These are phyloP conservation scores for Eimeria tenella DNA, from an alignment of 169 alveolate species.

Conservation along the genomic window DNA sequence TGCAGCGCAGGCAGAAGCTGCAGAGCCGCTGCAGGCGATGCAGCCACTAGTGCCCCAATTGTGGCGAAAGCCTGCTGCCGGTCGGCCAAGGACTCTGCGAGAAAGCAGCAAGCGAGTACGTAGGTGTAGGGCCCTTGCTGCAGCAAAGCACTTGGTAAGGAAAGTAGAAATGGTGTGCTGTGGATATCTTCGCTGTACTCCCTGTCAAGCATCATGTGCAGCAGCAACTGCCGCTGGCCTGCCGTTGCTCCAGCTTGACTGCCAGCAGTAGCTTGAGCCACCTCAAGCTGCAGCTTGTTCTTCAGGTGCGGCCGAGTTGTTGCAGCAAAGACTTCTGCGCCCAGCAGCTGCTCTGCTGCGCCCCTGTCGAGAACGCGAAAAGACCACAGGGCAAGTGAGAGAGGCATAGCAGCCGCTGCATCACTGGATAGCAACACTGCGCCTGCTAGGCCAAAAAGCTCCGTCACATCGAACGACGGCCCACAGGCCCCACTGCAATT, in stretches of 20 bases:
- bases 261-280: not conserved
- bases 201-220: not conserved
- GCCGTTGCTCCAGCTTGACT: not conserved
- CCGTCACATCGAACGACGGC: not conserved
- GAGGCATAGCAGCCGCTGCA: conserved; percentile 8
- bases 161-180: not conserved
- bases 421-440: not conserved
- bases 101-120: conserved; percentile 11
- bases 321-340: not conserved
- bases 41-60: not conserved
- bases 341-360: conserved; percentile 35
- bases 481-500: not conserved
- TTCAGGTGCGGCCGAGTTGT: not conserved
- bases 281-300: not conserved
- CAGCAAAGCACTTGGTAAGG: conserved; percentile 19
- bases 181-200: not conserved
- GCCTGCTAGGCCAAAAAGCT: conserved; percentile 6
- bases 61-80: conserved; percentile 20
- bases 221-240: conserved; percentile 10
- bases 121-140: conserved; percentile 21
- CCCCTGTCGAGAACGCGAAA: conserved; percentile 35
- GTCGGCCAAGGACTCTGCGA: conserved; percentile 7
- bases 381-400: not conserved
- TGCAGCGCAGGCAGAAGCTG: conserved; percentile 13
- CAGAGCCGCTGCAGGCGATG: not conserved